Evolutionary conservation across 352 stramenopile genomes (phyloP).

Genomic region (Globisporangium spiculum): DNA sequence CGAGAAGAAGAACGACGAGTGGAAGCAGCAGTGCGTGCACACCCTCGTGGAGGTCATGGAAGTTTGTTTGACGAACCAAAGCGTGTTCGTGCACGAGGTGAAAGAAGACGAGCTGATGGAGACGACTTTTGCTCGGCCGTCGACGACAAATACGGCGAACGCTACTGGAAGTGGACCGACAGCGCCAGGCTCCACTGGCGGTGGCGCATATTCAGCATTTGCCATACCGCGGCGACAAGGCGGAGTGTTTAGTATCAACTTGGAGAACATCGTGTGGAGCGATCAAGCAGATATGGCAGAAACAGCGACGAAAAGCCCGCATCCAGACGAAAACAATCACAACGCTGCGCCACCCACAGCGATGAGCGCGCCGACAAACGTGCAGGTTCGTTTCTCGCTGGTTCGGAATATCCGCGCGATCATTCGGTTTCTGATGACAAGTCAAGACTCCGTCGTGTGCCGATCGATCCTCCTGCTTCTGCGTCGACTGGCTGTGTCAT

Average conservation of each 20-base stretch:
- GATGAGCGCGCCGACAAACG: conserved; percentile 32
- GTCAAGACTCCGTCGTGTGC: conserved; percentile 46
- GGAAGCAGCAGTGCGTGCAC: conserved; percentile 74
- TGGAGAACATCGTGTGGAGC: conserved; percentile 84
- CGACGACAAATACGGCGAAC: conserved; percentile 12
- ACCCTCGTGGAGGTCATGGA: conserved; percentile 75
- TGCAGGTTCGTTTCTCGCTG: conserved; percentile 74
- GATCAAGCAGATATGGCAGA: conserved; percentile 38
- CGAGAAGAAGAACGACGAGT: conserved; percentile 60
- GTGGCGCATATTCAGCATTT: conserved; percentile 17
- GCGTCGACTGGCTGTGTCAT: conserved; percentile 56
- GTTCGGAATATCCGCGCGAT: conserved; percentile 64
- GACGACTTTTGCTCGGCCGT: conserved; percentile 52
- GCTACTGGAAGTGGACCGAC: conserved; percentile 5
- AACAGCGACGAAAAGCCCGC: conserved; percentile 6
- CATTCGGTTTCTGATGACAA: conserved; percentile 60
- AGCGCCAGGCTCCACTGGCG: conserved; percentile 5
- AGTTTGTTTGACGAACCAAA: conserved; percentile 76
- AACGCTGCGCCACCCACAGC: conserved; percentile 11
- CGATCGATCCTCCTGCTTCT: conserved; percentile 56
- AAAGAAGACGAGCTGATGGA: conserved; percentile 69
- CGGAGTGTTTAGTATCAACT: conserved; percentile 70
- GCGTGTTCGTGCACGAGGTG: conserved; percentile 60
- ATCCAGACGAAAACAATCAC: conserved; percentile 24
- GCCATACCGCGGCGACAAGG: conserved; percentile 39